Base-by-base conservation (phyloP, 2,329 filamentous ascomycete species). In the Pyricularia sp. region DNA sequence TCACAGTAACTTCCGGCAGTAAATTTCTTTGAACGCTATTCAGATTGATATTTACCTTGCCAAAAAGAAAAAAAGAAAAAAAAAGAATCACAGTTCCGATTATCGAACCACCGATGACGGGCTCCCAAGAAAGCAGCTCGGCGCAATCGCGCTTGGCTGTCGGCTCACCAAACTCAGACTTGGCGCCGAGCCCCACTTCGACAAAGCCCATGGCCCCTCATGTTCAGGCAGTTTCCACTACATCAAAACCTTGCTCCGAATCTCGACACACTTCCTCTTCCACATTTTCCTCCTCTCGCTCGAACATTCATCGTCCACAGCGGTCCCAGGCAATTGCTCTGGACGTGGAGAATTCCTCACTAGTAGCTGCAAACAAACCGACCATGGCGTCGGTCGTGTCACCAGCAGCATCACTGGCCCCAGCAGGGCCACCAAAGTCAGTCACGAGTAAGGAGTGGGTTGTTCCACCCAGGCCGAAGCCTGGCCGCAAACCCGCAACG, bases 401-500 rank as follows among this genome's bases (percentile, higher is more conserved):
- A 62, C 78, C 79, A 49, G 72, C 72, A 65, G 79, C 79, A 67
- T 70, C 73, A 49, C 55, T 28, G 26, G 55, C 24, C 28, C 28
- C 55, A 28, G 55, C 55, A 26, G 55, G 55, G 24, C 55, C 55
- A 28, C 79, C 79, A 62, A 75, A 79, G 64, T 84, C 81, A 64
- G 85, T 93, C 74, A 93, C 90, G 44, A 89, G 84, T 70, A 93
- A 88, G 75, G 89, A 93, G 84, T 94, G 90, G 90, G 83, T 93
- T 28, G 87, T 94, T 60, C 90, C 90, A 28, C 90, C 90, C 31
- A 84, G 90, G 67, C 90, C 90, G 61, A 93, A 93, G 80, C 93
- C 94, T 26, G 93, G 93, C 62, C 87, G 93, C 70, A 97, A 97
- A 81, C 93, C 93, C 3, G 91, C 91, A 61, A 96, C 91, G 44